Percentiles rank a stretch among this genome's conserved stretches.
phyloP scores from a whole-genome alignment of 2,329 filamentous ascomycete species.

The Colletotrichum destructivum region DNA sequence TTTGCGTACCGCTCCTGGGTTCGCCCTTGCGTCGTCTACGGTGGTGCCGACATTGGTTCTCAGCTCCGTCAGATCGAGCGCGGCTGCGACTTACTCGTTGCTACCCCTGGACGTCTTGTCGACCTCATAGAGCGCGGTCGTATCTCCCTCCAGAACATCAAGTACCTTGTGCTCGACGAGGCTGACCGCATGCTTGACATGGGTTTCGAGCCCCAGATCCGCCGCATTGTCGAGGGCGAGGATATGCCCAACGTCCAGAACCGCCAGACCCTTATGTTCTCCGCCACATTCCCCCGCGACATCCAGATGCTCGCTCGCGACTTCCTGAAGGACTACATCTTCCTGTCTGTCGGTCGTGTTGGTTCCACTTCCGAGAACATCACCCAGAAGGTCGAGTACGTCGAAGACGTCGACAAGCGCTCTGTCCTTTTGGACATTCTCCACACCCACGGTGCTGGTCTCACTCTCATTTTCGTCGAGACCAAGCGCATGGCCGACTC shows the following conservation, averaged over 20 bases:
- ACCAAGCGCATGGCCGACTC: constrained; percentile 99
- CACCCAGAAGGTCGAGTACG: constrained; percentile 98
- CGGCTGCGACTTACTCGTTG: constrained; percentile 96
- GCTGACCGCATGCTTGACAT: constrained; percentile 99
- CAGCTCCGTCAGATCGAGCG: constrained; percentile 98
- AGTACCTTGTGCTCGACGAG: constrained; percentile 98
- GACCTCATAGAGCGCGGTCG: constrained; percentile 98
- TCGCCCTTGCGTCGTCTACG: constrained; percentile 97
- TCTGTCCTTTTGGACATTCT: constrained; percentile 97
- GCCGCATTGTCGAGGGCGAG: constrained; percentile 97
- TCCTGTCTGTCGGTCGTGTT: constrained; percentile 98
- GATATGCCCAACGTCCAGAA: constrained; percentile 90
- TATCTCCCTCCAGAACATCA: constrained; percentile 98
- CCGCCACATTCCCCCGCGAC: constrained; percentile 97
- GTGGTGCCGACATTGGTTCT: constrained; percentile 98
- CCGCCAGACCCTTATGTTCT: constrained; percentile 99
- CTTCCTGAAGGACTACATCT: constrained; percentile 99
- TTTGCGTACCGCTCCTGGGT: constrained; percentile 99
- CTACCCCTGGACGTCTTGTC: constrained; percentile 96
- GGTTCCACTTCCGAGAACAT: constrained; percentile 99
- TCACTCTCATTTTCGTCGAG: constrained; percentile 98
- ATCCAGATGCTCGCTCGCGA: constrained; percentile 99
- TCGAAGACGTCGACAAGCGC: constrained; percentile 97
- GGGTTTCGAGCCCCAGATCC: constrained; percentile 99
- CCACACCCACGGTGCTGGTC: constrained; percentile 89